Evolutionary conservation across 2,329 filamentous ascomycete genomes (phyloP), one percentile per base, ranked within the genome.

Genomic region (Aureobasidium namibiae): DNA sequence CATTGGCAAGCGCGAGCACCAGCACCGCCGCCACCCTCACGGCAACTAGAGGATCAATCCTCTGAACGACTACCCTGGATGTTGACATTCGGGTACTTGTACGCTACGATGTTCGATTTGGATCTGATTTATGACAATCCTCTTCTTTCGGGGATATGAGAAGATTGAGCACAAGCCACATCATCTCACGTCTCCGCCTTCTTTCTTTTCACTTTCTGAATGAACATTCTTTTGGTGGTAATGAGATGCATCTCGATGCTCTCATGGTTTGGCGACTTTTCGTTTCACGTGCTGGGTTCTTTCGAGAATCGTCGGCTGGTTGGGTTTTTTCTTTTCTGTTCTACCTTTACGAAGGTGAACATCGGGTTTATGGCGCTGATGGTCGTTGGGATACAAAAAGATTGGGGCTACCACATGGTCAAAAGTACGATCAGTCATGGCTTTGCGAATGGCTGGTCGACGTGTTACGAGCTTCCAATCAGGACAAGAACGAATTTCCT

Each of bases 11-110:
- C 48, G 61, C 26, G 59, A 61, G 54, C 61, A 64, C 61, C 65
- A 68, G 26, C 67, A 67, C 65, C 62, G 66, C 64, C 62, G 61
- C 31, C 67, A 67, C 61, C 61, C 59, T 60, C 67, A 69, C 56
- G 63, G 46, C 44, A 59, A 66, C 54, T 57, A 57, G n/a, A 57
- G n/a, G 21, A 57, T 16, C 26, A 36, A 21, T 39, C 11, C 24
- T 38, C 42, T 33, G 4, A 9, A 16, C 29, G n/a, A 36, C 42
- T 3, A 57, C 42, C 54, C 54, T 57, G 54, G 54, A 57, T 57
- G 54, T 57, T 57, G 54, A 57, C 54, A 57, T 57, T 57, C 54
- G 54, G 54, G 42, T 57, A 31, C 24, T 57, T 29, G 31, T 10
- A 57, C 16, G 54, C 31, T 5, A 57, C 38, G 54, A 57, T 48